Conservation (phyloP, 169 alveolate genomes). For the Plasmodium gaboni region DNA sequence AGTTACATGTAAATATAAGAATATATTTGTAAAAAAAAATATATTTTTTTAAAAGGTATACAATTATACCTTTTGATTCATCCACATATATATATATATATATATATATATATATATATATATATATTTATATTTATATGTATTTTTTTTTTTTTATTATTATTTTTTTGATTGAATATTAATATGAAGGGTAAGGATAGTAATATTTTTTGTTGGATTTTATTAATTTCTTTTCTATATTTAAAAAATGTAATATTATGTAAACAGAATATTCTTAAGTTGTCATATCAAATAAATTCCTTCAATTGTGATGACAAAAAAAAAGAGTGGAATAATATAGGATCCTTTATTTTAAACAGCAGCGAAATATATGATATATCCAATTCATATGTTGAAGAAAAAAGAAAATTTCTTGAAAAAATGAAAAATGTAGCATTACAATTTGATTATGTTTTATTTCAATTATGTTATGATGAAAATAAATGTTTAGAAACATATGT, state of each 20-base stretch:
- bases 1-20: too few relatives aligned
- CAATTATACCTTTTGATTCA: too few relatives aligned
- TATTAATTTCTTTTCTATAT: background rate
- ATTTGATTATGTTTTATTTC: constrained; percentile 58
- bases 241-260: background rate
- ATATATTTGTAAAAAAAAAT: too few relatives aligned
- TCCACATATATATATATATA: too few relatives aligned
- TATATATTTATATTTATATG: too few relatives aligned
- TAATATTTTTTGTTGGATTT: too few relatives aligned
- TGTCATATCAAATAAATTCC: constrained; percentile 46
- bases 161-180: too few relatives aligned
- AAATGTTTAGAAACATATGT: constrained; percentile 57
- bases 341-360: constrained; percentile 22
- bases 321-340: constrained; percentile 30
- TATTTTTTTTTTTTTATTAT: too few relatives aligned
- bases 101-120: too few relatives aligned
- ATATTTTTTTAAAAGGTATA: too few relatives aligned
- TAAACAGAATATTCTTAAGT: constrained; percentile 14
- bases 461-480: constrained; percentile 21
- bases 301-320: background rate
- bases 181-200: too few relatives aligned
- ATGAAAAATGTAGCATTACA: background rate
- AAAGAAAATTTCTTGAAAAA: constrained; percentile 26
- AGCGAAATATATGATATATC: constrained; percentile 45
- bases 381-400: constrained; percentile 37